Base-by-base conservation (phyloP, 78 protist genomes). In the Speleostelium caveatum region DNA sequence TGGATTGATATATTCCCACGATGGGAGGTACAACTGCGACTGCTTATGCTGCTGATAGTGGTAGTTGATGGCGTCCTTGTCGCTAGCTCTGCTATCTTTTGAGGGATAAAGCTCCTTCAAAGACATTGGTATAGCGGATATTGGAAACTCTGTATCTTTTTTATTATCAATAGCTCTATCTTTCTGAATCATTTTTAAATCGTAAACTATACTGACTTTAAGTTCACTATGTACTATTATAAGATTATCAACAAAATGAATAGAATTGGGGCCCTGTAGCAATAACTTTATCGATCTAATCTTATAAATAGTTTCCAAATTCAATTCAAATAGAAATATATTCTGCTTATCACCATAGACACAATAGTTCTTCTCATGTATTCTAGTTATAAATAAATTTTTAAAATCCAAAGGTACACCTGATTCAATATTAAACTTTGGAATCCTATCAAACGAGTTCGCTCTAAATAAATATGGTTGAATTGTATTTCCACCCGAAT, bases 161-260 rank as follows among this genome's bases (percentile, higher is more conserved):
- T 72, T 72, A 41, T 8, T 36, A 17, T 61, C 68, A 22, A 33
- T 17, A 7, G 45, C 78, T 24, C 75, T n/a, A 72, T 72, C 78
- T 36, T 36, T 55, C 51, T 72, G 78, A 22, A 83, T 62, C 45
- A 69, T 86, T 33, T 62, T 58, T 41, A 73, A 41, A 30, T 86
- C 93, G 41, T 86, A 86, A 4, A 86, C 93, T 0, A 86, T 55
- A 7, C 60, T 33, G 1, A 86, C 45, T 3, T 86, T 86, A 16
- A 56, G 30, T 41, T 86, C 86, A 41, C 69, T 73, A 30, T 86
- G 93, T 17, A 86, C 85, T 24, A 86, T 86, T 42, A 86, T 55
- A 14, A 86, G 32, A 41, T 86, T 86, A 41, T 86, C 93, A 21
- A 86, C 93, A 33, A 86, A 42, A 26, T 86, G 86, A 30, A 86